These are phyloP conservation scores for Dissophora ornata DNA, from an alignment of 192 early-diverging fungal species.

Conservation along the genomic window DNA sequence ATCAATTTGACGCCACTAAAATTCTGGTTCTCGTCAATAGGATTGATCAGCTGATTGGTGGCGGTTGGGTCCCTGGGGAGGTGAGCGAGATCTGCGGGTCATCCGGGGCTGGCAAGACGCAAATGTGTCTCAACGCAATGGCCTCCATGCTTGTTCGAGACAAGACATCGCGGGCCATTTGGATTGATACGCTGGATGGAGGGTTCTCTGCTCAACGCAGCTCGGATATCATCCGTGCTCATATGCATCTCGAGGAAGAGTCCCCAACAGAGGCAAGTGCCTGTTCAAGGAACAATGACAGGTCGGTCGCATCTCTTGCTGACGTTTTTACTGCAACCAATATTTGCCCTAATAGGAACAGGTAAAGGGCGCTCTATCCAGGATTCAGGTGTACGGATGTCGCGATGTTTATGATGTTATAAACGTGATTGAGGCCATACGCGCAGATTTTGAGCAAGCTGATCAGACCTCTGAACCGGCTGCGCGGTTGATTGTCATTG, in stretches of 20 bases:
- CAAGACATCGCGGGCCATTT: conserved; percentile 9
- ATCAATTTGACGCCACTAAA: not conserved
- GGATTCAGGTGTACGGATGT: conserved; percentile 31
- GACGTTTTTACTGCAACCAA: too few species aligned
- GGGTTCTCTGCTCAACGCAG: conserved; percentile 31
- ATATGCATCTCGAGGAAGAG: not conserved
- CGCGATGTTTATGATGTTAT: conserved; percentile 35
- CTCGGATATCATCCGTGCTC: conserved; percentile 1
- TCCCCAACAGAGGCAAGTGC: not conserved
- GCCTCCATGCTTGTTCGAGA: conserved; percentile 8
- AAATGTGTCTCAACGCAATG: conserved; percentile 26
- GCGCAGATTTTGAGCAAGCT: not conserved
- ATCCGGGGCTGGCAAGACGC: conserved; percentile 24
- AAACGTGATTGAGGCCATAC: conserved; percentile 7
- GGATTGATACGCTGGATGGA: conserved; percentile 37
- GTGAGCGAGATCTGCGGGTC: conserved; percentile 40
- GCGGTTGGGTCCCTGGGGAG: conserved; percentile 28
- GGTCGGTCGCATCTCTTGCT: too few species aligned
- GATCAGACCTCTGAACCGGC: too few species aligned
- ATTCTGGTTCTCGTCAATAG: not conserved
- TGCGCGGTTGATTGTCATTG: conserved; percentile 20
- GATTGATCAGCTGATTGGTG: conserved; percentile 27
- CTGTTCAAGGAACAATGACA: too few species aligned
- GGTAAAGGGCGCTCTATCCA: conserved; percentile 5
- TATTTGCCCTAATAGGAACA: conserved; percentile 14